A percentile compares a stretch with the other conserved stretches of the same genome.
Conservation (phyloP, 2,329 filamentous ascomycete genomes). For the Nothophoma quercina region DNA sequence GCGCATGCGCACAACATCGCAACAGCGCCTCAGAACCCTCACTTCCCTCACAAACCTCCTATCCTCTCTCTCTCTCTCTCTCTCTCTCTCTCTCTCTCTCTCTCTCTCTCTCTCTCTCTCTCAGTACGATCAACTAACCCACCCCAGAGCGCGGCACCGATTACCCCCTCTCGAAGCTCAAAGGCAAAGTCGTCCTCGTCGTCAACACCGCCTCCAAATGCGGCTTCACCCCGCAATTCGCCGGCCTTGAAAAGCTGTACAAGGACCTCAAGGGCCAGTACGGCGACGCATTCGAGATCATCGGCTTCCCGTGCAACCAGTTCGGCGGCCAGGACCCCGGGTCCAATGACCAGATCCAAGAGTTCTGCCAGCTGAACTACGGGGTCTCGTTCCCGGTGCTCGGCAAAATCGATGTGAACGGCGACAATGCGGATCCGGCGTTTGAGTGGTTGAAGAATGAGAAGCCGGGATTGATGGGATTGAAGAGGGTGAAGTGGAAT, state of each 20-base stretch:
- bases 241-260: constrained; percentile 89
- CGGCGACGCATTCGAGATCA: constrained; percentile 79
- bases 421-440: constrained; percentile 77
- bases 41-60: not conserved
- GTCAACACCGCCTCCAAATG: constrained; percentile 99
- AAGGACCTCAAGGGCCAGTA: constrained; percentile 74
- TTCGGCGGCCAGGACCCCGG: constrained; percentile 92
- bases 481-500: constrained; percentile 98
- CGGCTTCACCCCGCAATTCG: constrained; percentile 97
- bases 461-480: constrained; percentile 82
- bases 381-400: constrained; percentile 91
- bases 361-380: constrained; percentile 90
- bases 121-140: constrained; percentile 1
- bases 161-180: constrained; percentile 73
- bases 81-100: not conserved
- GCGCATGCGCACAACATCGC: not conserved
- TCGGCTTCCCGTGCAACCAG: constrained; percentile 99
- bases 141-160: constrained; percentile 74
- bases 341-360: constrained; percentile 67
- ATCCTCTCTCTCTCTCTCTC: too few species aligned
- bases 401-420: constrained; percentile 94
- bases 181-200: constrained; percentile 91
- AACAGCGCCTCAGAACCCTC: not conserved
- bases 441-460: constrained; percentile 76
- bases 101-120: not conserved